Evolutionary conservation across 208 protist genomes (phyloP).

Genomic region (Lotmaria passim): DNA sequence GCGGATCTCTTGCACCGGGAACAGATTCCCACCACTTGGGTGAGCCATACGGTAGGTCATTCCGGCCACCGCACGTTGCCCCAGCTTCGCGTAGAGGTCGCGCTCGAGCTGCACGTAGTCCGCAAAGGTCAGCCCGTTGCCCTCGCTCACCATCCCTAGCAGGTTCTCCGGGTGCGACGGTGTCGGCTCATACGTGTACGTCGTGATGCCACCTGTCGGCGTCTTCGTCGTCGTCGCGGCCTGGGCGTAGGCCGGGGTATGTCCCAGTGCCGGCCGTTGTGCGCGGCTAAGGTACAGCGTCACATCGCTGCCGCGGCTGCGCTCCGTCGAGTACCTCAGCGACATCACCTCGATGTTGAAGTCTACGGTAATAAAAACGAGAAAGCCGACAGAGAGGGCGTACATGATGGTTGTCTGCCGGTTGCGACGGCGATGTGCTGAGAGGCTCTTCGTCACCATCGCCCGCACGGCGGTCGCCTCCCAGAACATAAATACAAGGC

Average conservation of each 20-base stretch:
- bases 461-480: constrained; percentile 62
- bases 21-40: neutral
- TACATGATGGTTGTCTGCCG: constrained; percentile 96
- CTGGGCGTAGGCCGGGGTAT: constrained; percentile 7
- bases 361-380: constrained; percentile 92
- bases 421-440: constrained; percentile 90
- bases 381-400: constrained; percentile 87
- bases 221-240: neutral
- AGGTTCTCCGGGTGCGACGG: constrained; percentile 10
- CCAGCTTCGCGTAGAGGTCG: constrained; percentile 2
- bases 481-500: constrained; percentile 86
- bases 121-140: constrained; percentile 3
- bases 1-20: constrained; percentile 5
- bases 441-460: constrained; percentile 89
- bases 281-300: neutral
- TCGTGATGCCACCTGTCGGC: neutral
- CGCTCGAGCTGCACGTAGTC: constrained; percentile 22
- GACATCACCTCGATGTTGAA: constrained; percentile 78
- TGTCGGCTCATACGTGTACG: constrained; percentile 13
- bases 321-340: constrained; percentile 32
- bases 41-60: constrained; percentile 20
- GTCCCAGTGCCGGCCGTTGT: neutral
- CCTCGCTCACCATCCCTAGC: neutral
- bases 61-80: neutral
- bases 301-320: constrained; percentile 27